phyloP scores from a whole-genome alignment of 1,139 yeast genomes.

The Pichia norvegensis region DNA sequence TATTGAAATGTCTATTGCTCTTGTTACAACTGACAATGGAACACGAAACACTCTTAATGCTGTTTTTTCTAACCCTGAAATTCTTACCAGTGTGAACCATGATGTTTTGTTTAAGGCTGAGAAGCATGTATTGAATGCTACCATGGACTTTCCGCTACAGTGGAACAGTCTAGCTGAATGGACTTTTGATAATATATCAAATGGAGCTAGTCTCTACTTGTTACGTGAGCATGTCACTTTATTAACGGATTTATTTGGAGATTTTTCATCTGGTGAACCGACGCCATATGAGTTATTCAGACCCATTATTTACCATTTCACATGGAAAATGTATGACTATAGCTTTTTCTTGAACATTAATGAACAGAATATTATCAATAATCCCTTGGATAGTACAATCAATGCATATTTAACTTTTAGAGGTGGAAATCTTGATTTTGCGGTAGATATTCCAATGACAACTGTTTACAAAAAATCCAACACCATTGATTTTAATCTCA shows the following conservation, averaged over 20 bases:
- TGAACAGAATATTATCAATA: slow-evolving; percentile 79
- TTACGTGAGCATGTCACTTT: slow-evolving; percentile 79
- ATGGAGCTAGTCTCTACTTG: slow-evolving; percentile 51
- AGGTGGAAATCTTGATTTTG: slow-evolving; percentile 50
- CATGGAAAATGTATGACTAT: slow-evolving; percentile 54
- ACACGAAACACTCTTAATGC: slow-evolving; percentile 47
- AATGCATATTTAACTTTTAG: slow-evolving; percentile 69
- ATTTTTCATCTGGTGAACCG: slow-evolving; percentile 70
- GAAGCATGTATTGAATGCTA: slow-evolving; percentile 47
- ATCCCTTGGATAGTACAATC: slow-evolving; percentile 75
- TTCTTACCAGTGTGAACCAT: slow-evolving; percentile 82
- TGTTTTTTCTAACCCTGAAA: slow-evolving; percentile 50
- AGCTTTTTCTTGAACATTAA: slow-evolving; percentile 69
- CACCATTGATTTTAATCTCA: slow-evolving; percentile 44
- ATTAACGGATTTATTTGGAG: slow-evolving; percentile 65
- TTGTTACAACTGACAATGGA: slow-evolving; percentile 49
- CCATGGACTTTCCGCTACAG: slow-evolving; percentile 59
- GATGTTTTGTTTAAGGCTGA: slow-evolving; percentile 65
- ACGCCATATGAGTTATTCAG: slow-evolving; percentile 68
- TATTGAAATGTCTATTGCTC: slow-evolving; percentile 41
- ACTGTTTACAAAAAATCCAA: slow-evolving; percentile 53
- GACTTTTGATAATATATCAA: slow-evolving; percentile 49
- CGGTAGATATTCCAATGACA: slow-evolving; percentile 50
- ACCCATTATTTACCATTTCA: slow-evolving; percentile 55
- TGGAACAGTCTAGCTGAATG: slow-evolving; percentile 80